These are phyloP conservation scores for Arthrinium phaeospermum DNA, from an alignment of 2,329 filamentous ascomycete genomes.

Conservation along the genomic window DNA sequence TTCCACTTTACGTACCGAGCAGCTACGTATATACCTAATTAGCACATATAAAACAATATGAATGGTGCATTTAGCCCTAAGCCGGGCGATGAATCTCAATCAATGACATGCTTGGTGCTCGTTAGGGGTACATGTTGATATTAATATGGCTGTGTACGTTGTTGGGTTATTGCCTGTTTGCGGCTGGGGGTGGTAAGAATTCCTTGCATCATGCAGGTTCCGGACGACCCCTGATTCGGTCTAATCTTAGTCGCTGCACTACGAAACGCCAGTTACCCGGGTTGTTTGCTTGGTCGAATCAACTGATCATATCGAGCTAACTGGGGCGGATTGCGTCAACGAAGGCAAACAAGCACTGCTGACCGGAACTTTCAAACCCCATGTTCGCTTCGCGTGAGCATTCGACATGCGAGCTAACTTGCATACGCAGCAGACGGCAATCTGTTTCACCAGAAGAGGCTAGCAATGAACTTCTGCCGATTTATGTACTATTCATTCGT, in stretches of 20 bases:
- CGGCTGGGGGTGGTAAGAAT: background rate
- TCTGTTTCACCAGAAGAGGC: background rate
- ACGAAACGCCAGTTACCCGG: background rate
- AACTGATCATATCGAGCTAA: background rate
- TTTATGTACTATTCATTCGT: background rate
- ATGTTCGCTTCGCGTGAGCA: too few relatives aligned
- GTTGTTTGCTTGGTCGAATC: background rate
- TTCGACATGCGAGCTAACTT: too few relatives aligned
- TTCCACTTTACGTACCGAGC: background rate
- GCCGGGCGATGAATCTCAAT: background rate
- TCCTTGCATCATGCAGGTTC: background rate
- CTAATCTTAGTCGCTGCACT: background rate
- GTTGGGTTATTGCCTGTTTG: background rate
- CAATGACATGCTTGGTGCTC: background rate
- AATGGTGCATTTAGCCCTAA: background rate
- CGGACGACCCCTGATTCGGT: background rate
- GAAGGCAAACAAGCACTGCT: background rate
- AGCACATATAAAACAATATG: background rate
- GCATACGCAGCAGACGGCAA: too few relatives aligned
- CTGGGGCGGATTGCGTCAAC: background rate
- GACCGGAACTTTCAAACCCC: background rate
- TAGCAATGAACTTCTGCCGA: background rate
- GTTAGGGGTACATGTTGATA: too few relatives aligned
- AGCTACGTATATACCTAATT: background rate
- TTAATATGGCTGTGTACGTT: background rate